A percentile compares a stretch with the other conserved stretches of the same genome.
These are phyloP conservation scores for Nyssa sinensis DNA, from an alignment of 148 eudicot species.

Conservation along the genomic window DNA sequence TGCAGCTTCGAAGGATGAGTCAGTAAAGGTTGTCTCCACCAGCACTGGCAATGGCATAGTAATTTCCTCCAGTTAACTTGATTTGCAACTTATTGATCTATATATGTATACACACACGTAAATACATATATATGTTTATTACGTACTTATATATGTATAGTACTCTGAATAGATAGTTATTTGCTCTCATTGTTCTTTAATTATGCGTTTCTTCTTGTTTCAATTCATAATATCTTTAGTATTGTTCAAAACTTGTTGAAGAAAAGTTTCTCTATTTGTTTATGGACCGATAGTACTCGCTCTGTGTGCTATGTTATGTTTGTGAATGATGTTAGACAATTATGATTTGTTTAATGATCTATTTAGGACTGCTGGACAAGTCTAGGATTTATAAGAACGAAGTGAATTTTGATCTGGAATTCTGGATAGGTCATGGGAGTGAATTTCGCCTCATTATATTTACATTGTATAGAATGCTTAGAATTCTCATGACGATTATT, in stretches of 20 bases:
- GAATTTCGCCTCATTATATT: constrained; percentile 9
- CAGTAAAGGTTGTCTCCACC: constrained; percentile 6
- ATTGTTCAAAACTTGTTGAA: background rate
- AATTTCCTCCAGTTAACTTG: background rate
- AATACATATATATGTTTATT: background rate
- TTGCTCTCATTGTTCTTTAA: background rate
- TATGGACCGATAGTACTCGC: background rate
- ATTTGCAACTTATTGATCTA: background rate
- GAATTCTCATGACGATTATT: background rate
- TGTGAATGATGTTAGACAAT: background rate
- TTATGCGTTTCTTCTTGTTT: background rate
- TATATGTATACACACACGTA: background rate
- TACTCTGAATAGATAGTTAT: background rate
- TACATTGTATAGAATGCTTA: background rate
- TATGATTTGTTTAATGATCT: background rate
- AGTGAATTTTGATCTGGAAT: background rate
- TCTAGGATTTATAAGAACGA: background rate
- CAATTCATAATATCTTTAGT: background rate
- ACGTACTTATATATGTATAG: background rate
- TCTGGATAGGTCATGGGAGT: background rate
- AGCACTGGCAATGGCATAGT: constrained; percentile 16
- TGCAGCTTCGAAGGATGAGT: background rate
- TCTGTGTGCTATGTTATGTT: background rate
- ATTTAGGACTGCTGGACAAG: background rate
- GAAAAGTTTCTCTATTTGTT: background rate